A percentile compares a stretch with the other conserved stretches of the same genome.
Conservation (phyloP, 192 early-diverging fungal genomes). For the Allomyces javanicus region DNA sequence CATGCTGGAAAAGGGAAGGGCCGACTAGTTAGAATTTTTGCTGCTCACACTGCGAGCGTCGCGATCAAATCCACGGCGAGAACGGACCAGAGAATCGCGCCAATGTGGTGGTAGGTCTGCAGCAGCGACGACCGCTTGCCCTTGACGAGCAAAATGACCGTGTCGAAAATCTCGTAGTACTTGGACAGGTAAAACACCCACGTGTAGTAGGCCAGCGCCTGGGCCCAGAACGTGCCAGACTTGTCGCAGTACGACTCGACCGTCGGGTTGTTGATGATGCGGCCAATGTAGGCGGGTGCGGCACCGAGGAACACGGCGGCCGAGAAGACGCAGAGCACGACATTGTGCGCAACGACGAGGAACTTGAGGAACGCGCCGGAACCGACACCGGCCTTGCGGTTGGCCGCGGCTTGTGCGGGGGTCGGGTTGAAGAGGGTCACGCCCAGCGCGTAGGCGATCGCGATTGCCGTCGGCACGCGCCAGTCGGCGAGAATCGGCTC, state of each 20-base stretch:
- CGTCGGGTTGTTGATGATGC: constrained; percentile 24
- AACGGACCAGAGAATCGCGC: constrained; percentile 36
- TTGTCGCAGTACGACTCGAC: constrained; percentile 37
- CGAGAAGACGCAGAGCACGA: constrained; percentile 46
- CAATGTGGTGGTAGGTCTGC: constrained; percentile 73
- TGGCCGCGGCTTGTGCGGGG: constrained; percentile 14
- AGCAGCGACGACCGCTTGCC: constrained; percentile 53
- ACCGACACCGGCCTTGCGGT: constrained; percentile 17
- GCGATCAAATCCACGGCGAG: too few species aligned
- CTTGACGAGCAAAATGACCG: constrained; percentile 64
- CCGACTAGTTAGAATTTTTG: too few species aligned
- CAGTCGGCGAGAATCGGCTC: constrained; percentile 36
- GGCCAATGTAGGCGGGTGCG: constrained; percentile 16
- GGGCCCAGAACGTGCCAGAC: constrained; percentile 42
- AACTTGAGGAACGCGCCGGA: constrained; percentile 36
- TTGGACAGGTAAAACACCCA: constrained; percentile 78
- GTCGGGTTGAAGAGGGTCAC: constrained; percentile 28
- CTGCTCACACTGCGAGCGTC: too few species aligned
- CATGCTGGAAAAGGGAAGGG: constrained; percentile 22
- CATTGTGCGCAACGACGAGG: constrained; percentile 59
- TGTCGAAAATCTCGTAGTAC: constrained; percentile 70
- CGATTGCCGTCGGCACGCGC: constrained; percentile 37
- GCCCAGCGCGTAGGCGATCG: constrained; percentile 23
- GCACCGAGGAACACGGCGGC: constrained; percentile 44
- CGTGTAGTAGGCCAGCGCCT: constrained; percentile 56